Percentiles rank a stretch among this genome's conserved stretches.
Conservation (phyloP, 768 basidiomycete species). For the Lanmaoa pseudosensibilis region DNA sequence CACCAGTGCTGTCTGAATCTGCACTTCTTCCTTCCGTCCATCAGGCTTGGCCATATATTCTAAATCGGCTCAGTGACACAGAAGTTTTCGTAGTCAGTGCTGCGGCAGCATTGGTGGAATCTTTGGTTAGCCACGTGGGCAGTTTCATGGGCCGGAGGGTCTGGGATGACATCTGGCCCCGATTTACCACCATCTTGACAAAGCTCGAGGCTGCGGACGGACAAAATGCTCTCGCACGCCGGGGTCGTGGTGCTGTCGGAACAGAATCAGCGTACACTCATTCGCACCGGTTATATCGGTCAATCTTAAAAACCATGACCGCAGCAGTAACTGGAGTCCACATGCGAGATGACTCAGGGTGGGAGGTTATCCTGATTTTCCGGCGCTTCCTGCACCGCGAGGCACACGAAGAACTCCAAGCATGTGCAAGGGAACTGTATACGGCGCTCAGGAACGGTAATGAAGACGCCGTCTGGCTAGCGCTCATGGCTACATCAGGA, state of each 20-base stretch:
- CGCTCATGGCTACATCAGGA: constrained; percentile 55
- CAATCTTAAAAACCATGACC: constrained; percentile 72
- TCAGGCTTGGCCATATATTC: constrained; percentile 89
- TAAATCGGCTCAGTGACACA: constrained; percentile 74
- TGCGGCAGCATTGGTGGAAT: constrained; percentile 71
- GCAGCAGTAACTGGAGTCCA: constrained; percentile 66
- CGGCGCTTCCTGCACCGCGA: constrained; percentile 70
- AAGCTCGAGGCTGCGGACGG: constrained; percentile 64
- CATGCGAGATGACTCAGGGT: constrained; percentile 66
- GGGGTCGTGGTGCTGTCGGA: constrained; percentile 50
- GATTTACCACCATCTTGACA: constrained; percentile 60
- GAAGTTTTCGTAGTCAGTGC: constrained; percentile 81
- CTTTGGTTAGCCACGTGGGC: constrained; percentile 68
- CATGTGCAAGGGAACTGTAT: constrained; percentile 65
- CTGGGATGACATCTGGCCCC: constrained; percentile 94
- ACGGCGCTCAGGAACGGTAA: constrained; percentile 57
- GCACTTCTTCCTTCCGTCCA: constrained; percentile 84
- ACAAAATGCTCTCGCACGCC: constrained; percentile 62
- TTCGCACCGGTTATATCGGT: constrained; percentile 77
- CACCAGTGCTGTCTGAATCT: constrained; percentile 68
- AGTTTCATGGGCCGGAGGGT: constrained; percentile 83
- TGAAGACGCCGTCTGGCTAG: constrained; percentile 84
- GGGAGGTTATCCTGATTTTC: constrained; percentile 79
- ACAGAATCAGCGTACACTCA: constrained; percentile 75
- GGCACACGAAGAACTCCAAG: constrained; percentile 75